Percentiles rank a stretch among this genome's conserved stretches.
Conservation (phyloP, 768 basidiomycete species). For the Mycena pura region DNA sequence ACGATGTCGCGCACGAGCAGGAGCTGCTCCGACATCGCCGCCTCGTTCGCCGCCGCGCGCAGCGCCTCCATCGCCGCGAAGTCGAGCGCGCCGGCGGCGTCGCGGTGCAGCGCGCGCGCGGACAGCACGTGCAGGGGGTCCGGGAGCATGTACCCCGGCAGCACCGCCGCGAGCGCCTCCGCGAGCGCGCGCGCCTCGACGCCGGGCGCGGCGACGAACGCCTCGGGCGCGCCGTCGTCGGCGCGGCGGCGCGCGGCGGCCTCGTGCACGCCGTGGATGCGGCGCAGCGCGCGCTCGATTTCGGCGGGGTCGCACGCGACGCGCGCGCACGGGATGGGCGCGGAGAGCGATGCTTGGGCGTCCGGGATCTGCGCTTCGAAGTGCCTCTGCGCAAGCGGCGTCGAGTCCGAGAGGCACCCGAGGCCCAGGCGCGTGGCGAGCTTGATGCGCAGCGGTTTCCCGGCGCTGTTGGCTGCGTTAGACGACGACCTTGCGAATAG, state of each 20-base stretch:
- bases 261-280: constrained; percentile 39
- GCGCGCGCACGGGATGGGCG: constrained; percentile 43
- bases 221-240: constrained; percentile 41
- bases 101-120: constrained; percentile 28
- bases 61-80: constrained; percentile 39
- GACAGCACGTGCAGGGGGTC: constrained; percentile 40
- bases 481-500: too few relatives aligned
- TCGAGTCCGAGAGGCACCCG: constrained; percentile 39
- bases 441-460: too few relatives aligned
- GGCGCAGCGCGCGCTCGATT: constrained; percentile 35
- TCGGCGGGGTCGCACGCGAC: too few relatives aligned
- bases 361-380: constrained; percentile 45
- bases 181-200: constrained; percentile 32
- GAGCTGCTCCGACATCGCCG: constrained; percentile 36
- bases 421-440: constrained; percentile 47
- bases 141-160: constrained; percentile 49
- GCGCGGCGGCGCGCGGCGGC: constrained; percentile 38
- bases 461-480: constrained; percentile 52
- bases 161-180: constrained; percentile 25
- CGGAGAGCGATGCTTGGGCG: constrained; percentile 39
- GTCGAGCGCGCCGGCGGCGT: constrained; percentile 33
- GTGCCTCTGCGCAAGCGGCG: constrained; percentile 43
- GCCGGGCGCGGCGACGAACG: constrained; percentile 40
- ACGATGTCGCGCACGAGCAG: constrained; percentile 42
- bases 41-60: constrained; percentile 24